Percentiles rank a stretch among this genome's conserved stretches.
phyloP scores from a whole-genome alignment of 1,139 yeast genomes.

The Tardiomyces blankii region DNA sequence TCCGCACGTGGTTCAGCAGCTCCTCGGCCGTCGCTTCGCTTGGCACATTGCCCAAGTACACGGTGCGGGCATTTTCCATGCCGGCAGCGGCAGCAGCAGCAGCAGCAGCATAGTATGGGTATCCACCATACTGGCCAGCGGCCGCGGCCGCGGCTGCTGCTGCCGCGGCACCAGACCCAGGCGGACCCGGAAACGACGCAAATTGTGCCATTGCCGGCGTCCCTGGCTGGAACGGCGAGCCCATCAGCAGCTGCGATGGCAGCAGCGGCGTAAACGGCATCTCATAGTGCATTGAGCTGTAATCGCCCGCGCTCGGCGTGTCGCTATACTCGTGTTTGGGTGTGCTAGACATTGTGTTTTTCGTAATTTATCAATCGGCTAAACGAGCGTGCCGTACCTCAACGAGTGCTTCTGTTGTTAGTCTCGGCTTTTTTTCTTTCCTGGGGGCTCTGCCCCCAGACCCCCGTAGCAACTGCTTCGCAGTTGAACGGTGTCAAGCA shows the following conservation, averaged over 20 bases:
- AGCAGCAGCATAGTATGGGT: not conserved
- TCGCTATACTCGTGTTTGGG: constrained; percentile 1
- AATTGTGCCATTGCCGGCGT: constrained; percentile 24
- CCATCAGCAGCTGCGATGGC: constrained; percentile 56
- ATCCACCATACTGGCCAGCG: constrained; percentile 2
- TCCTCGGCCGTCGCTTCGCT: constrained; percentile 71
- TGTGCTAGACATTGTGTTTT: not conserved
- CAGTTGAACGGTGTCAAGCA: too few relatives aligned
- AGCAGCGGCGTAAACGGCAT: constrained; percentile 42
- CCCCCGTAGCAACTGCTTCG: too few relatives aligned
- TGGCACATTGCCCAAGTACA: constrained; percentile 84
- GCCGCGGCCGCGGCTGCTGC: constrained; percentile 7
- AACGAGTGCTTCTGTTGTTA: not conserved
- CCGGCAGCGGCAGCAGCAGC: not conserved
- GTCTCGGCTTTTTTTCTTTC: too few relatives aligned
- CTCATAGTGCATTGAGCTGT: constrained; percentile 23
- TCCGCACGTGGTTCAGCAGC: constrained; percentile 76
- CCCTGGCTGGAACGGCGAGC: constrained; percentile 52
- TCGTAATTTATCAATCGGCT: not conserved
- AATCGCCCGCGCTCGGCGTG: constrained; percentile 12
- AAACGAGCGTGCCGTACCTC: not conserved
- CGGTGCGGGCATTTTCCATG: constrained; percentile 44
- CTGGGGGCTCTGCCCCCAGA: too few relatives aligned
- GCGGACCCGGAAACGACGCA: constrained; percentile 23
- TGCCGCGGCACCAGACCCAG: constrained; percentile 4